Evolutionary conservation across 345 rosid species (phyloP).

Genomic region (Alliaria petiolata): DNA sequence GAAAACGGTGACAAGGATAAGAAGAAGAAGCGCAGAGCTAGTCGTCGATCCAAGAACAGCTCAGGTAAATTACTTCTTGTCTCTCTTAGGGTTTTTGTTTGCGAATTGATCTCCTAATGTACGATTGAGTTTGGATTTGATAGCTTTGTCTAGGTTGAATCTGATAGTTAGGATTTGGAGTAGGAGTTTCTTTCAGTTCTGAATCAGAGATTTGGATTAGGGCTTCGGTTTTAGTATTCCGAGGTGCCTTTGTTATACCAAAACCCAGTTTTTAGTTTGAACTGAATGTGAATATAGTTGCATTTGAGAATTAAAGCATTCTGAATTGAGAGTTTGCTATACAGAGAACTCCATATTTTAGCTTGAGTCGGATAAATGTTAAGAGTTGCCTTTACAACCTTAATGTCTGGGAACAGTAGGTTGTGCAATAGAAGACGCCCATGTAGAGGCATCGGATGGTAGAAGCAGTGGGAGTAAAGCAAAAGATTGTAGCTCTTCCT

Average conservation of each 20-base stretch:
- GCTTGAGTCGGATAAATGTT: background rate
- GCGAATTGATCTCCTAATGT: background rate
- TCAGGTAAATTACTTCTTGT: conserved; percentile 21
- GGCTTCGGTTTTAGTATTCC: background rate
- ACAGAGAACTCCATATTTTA: background rate
- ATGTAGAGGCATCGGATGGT: conserved; percentile 34
- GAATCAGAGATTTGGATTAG: too few species aligned
- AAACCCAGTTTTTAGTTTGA: too few species aligned
- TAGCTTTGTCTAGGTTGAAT: background rate
- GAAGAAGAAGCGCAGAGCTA: conserved; percentile 60
- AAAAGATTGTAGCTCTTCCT: conserved; percentile 3
- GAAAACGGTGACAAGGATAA: conserved; percentile 69
- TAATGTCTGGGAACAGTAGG: conserved; percentile 15
- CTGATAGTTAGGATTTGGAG: background rate
- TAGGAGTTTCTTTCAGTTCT: background rate
- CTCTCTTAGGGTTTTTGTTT: background rate
- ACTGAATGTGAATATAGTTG: too few species aligned
- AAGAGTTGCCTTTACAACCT: background rate
- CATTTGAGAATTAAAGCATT: background rate
- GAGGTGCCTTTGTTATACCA: too few species aligned
- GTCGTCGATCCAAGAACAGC: conserved; percentile 63
- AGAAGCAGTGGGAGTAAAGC: conserved; percentile 32
- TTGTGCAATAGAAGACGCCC: conserved; percentile 36
- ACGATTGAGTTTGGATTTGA: background rate
- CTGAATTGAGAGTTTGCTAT: too few species aligned